Base-by-base conservation (phyloP, 2,329 filamentous ascomycete species). In the Neofusicoccum cordaticola region DNA sequence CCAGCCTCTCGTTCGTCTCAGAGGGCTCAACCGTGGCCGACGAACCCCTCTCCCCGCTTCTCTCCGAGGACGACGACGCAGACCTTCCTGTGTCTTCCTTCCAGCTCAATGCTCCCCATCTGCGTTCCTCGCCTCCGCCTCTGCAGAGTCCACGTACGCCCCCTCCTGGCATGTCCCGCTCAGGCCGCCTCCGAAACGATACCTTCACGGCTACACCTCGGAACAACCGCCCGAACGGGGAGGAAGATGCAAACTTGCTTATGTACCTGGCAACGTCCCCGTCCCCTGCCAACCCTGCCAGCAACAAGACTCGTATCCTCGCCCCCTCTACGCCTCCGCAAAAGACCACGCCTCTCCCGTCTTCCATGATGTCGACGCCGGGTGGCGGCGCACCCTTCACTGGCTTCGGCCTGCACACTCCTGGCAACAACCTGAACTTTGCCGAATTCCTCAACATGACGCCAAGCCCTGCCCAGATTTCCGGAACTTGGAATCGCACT, bases 361-460 rank as follows among this genome's bases (percentile, higher is more conserved):
- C 88, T 64, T 96, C 89, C 31, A 92, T 94, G 86, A 94, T 95
- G 91, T 90, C 87, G n/a, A 95, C 92, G 11, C 91, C 91, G 1
- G 88, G 88, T 50, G 85, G 86, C 67, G 78, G 77, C 27, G 75
- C 73, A 44, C 72, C 73, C 44, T 90, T 88, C 71, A 77, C 89
- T 50, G 83, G 84, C 56, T 84, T 88, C 64, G 79, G 78, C 71
- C 87, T 90, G 60, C 88, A 86, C 68, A 98, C 94, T 0, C 94
- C 94, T 0, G 89, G 89, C 15, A 90, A 93, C 73, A 86, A 83
- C 53, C 96, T 98, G 78, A 96, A 98, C 80, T 96, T 98, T 79
- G 88, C 93, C 61, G 95, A 99, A 75, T 99, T 97, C 78, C 90
- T 98, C 74, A 97, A 98, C 79, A 94, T 98, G 75, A 97, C 95